Evolutionary conservation across 2,329 filamentous ascomycete species (phyloP), one percentile per base, ranked within the genome.

Genomic region (Colletotrichum aenigma): DNA sequence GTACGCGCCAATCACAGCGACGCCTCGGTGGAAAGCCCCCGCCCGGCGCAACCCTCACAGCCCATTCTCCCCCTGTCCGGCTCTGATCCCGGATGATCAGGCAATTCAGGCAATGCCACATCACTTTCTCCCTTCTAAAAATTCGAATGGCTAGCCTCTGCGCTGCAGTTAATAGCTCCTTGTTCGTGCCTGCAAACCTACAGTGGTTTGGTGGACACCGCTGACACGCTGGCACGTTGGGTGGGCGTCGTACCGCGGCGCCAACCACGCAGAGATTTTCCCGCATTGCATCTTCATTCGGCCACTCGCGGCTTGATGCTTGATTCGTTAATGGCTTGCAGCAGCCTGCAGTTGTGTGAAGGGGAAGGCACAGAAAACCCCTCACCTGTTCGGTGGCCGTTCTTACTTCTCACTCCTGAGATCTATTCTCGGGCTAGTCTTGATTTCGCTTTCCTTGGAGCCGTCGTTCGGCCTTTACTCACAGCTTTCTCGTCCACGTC

Each of bases 41-140:
- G 55, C 65, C 26, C 52, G 36, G 60, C 60, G 60, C 74, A 66
- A 76, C 66, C 71, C 28, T 76, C 74, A 60, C 65, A 70, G 70
- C 65, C 71, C 55, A 24, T 62, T 62, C 52, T 15, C 52, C 66
- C 74, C 71, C 28, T 69, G 66, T 26, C 71, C 77, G 73, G 72
- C 72, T 77, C 66, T 76, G 67, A 71, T 76, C 77, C 76, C 72
- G 76, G 77, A 71, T 67, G 77, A 78, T 78, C 71, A 78, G 71
- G 55, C 61, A 62, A 72, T 64, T 62, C 69, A 64, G 62, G 70
- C 74, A 74, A 65, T 74, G 58, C 70, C 70, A 75, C 74, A 73
- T 74, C 74, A 68, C 30, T 30, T 8, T 43, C 66, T 66, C 38
- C 13, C 56, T 32, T 43, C 66, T 58, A 24, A 60, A 28, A 21